These are phyloP conservation scores for Blastobotrys aristatus DNA, from an alignment of 1,139 yeast species.

Conservation along the genomic window DNA sequence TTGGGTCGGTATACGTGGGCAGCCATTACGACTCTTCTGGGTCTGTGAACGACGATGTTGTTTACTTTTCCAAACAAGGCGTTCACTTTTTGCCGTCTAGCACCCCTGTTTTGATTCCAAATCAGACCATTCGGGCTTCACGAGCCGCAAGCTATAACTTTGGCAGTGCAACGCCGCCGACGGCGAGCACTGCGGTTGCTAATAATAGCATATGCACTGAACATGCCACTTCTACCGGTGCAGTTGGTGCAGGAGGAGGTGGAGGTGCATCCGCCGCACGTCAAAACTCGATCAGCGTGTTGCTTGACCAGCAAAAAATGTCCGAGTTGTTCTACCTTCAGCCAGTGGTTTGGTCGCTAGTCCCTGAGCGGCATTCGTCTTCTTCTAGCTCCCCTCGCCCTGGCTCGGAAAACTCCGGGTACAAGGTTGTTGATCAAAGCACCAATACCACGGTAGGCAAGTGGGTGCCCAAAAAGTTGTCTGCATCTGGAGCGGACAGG, in stretches of 20 bases:
- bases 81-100: conserved; percentile 11
- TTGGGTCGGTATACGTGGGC: conserved; percentile 14
- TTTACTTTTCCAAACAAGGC: conserved; percentile 8
- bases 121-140: conserved; percentile 9
- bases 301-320: background rate
- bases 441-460: conserved; percentile 18
- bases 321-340: conserved; percentile 7
- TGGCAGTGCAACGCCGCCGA: background rate
- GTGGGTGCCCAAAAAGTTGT: conserved; percentile 17
- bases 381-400: no score
- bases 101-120: conserved; percentile 13
- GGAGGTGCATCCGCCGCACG: no score
- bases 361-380: no score
- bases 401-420: conserved; percentile 8
- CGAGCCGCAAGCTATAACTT: background rate
- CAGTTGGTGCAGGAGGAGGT: no score
- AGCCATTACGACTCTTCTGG: conserved; percentile 11
- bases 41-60: conserved; percentile 4
- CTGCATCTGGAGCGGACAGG: conserved; percentile 3
- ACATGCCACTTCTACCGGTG: background rate
- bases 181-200: background rate
- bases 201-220: background rate
- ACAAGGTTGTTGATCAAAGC: conserved; percentile 17
- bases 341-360: conserved; percentile 18
- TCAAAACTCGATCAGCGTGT: no score